A percentile compares a stretch with the other conserved stretches of the same genome.
Conservation (phyloP, 1,139 yeast genomes). For the Pneumocystis jirovecii region DNA sequence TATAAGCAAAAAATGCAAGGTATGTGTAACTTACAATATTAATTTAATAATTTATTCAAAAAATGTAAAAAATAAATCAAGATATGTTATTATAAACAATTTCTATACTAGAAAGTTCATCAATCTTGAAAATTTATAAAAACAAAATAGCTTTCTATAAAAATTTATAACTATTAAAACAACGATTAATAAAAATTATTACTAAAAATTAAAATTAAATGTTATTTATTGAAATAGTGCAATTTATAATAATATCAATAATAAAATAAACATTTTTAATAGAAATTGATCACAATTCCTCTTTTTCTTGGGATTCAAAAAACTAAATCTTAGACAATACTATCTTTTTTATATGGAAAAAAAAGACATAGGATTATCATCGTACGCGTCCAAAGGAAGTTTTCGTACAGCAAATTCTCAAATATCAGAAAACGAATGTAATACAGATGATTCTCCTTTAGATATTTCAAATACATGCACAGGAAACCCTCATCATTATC, state of each 20-base stretch:
- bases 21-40: not conserved
- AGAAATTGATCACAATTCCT: not conserved
- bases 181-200: not conserved
- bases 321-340: not conserved
- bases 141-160: not conserved
- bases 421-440: not conserved
- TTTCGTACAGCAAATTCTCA: not conserved
- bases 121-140: not conserved
- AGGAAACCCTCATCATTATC: not conserved
- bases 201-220: not conserved
- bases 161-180: not conserved
- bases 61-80: not conserved
- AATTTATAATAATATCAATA: not conserved
- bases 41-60: no score
- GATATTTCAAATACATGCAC: not conserved
- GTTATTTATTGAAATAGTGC: not conserved
- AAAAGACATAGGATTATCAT: not conserved
- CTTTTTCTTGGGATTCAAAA: not conserved
- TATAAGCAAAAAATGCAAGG: not conserved
- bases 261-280: not conserved
- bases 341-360: not conserved
- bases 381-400: not conserved
- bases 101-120: not conserved
- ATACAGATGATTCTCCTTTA: not conserved
- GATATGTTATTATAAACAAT: not conserved